Evolutionary conservation across 805 yeast species (phyloP), one percentile per base, ranked within the genome.

Genomic region (Sungouiozyma ichnusensis): DNA sequence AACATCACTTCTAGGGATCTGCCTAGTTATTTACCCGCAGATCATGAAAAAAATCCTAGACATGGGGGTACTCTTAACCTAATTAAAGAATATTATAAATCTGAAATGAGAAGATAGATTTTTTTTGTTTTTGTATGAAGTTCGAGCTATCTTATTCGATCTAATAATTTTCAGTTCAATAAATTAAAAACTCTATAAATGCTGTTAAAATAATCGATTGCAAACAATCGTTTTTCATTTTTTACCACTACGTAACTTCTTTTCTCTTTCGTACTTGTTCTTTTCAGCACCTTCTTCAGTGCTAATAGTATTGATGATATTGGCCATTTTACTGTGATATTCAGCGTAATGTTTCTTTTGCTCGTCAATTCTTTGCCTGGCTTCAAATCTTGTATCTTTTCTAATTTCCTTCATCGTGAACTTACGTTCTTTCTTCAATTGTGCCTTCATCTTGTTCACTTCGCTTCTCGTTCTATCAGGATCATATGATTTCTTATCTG

Each of bases 211-310:
- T 33, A 33, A 33, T 33, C 16, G 7, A 9, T 15, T 33, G 35
- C 18, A 33, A 33, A 13, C 8, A 33, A 5, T 39, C 49, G 63
- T 45, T 59, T 63, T 51, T 70, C 69, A 63, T 45, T 59, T 63
- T 51, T 70, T 69, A 34, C 70, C 66, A 58, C 74, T 75, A 54
- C 87, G 74, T 46, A 68, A 67, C 58, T 73, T 77, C 70, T 77
- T 83, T 57, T 88, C 97, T 46, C 87, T 74, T 58, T 87, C 96
- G 63, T 90, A 90, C 52, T 79, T 80, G 61, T 92, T 88, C 72
- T 85, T 84, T 58, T 86, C 97, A 4, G 92, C 85, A 57, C 97
- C 97, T 69, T 90, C 97, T 53, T 82, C 87, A 3, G 96, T 87
- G 48, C 83, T 84, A 55, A 92, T 85, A 42, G 88, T 76, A 53